phyloP scores from a whole-genome alignment of 768 basidiomycete species.

The Kwoniella dendrophila region DNA sequence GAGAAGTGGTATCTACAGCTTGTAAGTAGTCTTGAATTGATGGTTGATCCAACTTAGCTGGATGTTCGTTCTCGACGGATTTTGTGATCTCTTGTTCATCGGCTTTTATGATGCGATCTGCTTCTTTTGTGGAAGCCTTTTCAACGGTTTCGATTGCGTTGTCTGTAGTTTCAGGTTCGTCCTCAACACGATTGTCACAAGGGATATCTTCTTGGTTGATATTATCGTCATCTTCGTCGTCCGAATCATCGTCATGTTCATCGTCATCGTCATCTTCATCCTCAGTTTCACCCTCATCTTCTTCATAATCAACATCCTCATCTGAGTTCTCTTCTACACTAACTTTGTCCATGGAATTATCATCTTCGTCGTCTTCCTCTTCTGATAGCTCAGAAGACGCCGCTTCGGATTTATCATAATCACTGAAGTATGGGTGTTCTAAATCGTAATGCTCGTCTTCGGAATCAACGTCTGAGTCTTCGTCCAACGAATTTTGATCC shows the following conservation, averaged over 20 bases:
- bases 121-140: too few species aligned
- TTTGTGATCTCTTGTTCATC: too few species aligned
- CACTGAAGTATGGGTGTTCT: background rate
- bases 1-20: too few species aligned
- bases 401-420: too few species aligned
- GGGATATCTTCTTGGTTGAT: conserved; percentile 14
- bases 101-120: too few species aligned
- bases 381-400: too few species aligned
- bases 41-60: too few species aligned
- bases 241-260: background rate
- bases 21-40: too few species aligned
- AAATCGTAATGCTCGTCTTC: conserved; percentile 2
- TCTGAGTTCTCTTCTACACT: conserved; percentile 5
- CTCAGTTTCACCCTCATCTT: conserved; percentile 11
- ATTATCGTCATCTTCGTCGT: conserved; percentile 8
- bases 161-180: background rate
- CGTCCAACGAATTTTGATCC: background rate
- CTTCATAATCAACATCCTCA: background rate
- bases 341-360: conserved; percentile 3
- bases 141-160: background rate
- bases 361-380: conserved; percentile 6
- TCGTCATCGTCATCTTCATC: conserved; percentile 10
- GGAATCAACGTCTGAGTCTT: background rate
- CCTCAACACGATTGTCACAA: too few species aligned
- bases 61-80: too few species aligned